Evolutionary conservation across 768 basidiomycete species (phyloP).

Genomic region (Ephemerocybe angulata): DNA sequence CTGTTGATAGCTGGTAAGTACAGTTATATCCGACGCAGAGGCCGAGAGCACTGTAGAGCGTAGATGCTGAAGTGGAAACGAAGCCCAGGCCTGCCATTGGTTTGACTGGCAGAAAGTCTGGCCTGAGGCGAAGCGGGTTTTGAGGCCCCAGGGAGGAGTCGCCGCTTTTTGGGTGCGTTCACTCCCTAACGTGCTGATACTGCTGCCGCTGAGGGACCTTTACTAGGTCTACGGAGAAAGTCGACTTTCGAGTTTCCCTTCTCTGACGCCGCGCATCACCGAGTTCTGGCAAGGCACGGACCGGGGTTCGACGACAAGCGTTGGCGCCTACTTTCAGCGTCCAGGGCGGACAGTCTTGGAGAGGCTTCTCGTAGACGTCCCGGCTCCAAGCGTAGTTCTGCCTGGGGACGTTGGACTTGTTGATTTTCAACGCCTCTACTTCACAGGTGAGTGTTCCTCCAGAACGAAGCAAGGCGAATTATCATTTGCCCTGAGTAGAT

Average conservation of each 20-base stretch:
- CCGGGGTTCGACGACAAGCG: constrained; percentile 35
- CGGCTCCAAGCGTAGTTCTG: constrained; percentile 40
- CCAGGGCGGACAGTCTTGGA: constrained; percentile 78
- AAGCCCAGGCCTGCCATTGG: constrained; percentile 82
- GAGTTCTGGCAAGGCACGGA: constrained; percentile 61
- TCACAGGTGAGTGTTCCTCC: constrained; percentile 42
- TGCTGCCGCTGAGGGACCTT: neutral
- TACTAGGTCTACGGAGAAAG: constrained; percentile 65
- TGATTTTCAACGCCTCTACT: constrained; percentile 52
- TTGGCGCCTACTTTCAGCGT: constrained; percentile 77
- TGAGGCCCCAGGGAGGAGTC: constrained; percentile 54
- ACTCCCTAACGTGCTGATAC: neutral
- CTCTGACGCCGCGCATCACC: constrained; percentile 54
- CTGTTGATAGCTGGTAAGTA: constrained; percentile 58
- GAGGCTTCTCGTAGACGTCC: constrained; percentile 66
- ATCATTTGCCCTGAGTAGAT: neutral
- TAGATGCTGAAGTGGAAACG: neutral
- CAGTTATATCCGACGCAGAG: neutral
- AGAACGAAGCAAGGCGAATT: neutral
- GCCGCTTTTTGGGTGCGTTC: constrained; percentile 68
- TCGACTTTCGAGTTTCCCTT: constrained; percentile 58
- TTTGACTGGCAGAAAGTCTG: constrained; percentile 72
- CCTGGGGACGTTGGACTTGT: constrained; percentile 30
- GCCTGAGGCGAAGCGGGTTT: constrained; percentile 59
- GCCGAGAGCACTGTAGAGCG: neutral